A percentile compares a stretch with the other conserved stretches of the same genome.
phyloP scores from a whole-genome alignment of 345 rosid species.

The Laguncularia racemosa region DNA sequence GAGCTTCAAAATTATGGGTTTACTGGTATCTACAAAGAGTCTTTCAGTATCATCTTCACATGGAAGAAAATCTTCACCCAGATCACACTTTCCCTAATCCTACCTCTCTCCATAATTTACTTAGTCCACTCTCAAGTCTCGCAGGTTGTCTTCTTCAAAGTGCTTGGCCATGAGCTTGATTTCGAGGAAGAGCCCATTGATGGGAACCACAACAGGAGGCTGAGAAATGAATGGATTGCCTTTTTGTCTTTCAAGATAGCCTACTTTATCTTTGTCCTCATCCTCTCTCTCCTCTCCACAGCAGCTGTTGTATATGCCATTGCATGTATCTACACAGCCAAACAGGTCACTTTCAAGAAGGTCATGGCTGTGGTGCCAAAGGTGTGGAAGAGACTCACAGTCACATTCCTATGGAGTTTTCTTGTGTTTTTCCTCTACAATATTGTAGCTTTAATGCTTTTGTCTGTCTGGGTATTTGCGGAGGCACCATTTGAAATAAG shows the following conservation, averaged over 20 bases:
- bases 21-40: conserved; percentile 33
- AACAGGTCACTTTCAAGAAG: conserved; percentile 26
- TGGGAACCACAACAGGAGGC: conserved; percentile 2
- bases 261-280: conserved; percentile 24
- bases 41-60: conserved; percentile 31
- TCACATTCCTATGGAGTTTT: conserved; percentile 30
- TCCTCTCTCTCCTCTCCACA: conserved; percentile 37
- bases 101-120: conserved; percentile 45
- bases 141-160: conserved; percentile 10
- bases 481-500: neutral
- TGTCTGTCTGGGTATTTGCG: neutral
- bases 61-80: conserved; percentile 41
- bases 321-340: conserved; percentile 33
- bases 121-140: conserved; percentile 30
- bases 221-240: conserved; percentile 18
- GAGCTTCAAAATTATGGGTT: neutral
- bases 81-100: conserved; percentile 35
- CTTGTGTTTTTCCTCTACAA: conserved; percentile 14
- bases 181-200: neutral
- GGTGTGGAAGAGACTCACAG: conserved; percentile 41
- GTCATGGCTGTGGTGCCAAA: conserved; percentile 30
- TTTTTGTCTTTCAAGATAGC: conserved; percentile 24
- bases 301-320: conserved; percentile 36
- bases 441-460: conserved; percentile 1
- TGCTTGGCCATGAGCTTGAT: conserved; percentile 11